These are phyloP conservation scores for Globisporangium abappressorium DNA, from an alignment of 352 stramenopile species.

Conservation along the genomic window DNA sequence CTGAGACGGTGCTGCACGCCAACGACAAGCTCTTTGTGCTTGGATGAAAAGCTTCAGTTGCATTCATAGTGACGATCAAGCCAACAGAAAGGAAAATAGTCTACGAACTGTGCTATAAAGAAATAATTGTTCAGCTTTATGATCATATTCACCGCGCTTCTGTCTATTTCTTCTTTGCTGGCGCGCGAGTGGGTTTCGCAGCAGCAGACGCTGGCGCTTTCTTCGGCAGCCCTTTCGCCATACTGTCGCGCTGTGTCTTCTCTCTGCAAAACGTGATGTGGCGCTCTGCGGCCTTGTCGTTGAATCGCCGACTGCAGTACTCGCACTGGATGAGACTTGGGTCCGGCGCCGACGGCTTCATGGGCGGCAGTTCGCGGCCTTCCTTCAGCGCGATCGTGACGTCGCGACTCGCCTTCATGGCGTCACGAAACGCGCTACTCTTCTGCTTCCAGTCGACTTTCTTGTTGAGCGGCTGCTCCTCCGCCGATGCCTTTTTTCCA, in stretches of 20 bases:
- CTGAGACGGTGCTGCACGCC: constrained; percentile 40
- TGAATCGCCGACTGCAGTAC: constrained; percentile 90
- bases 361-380: constrained; percentile 53
- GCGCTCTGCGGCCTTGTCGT: constrained; percentile 88
- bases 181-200: constrained; percentile 33
- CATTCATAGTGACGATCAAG: background rate
- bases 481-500: constrained; percentile 24
- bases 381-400: constrained; percentile 67
- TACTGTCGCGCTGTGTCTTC: constrained; percentile 60
- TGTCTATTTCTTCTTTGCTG: constrained; percentile 42
- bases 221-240: constrained; percentile 37
- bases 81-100: background rate
- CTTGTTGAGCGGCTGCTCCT: constrained; percentile 64
- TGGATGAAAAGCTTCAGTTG: constrained; percentile 19
- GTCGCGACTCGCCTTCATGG: constrained; percentile 82
- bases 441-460: constrained; percentile 83
- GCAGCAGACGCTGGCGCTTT: constrained; percentile 23
- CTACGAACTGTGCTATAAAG: background rate
- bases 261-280: constrained; percentile 92
- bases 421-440: constrained; percentile 81
- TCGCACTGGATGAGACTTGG: constrained; percentile 89
- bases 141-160: background rate
- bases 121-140: background rate
- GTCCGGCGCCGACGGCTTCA: constrained; percentile 62
- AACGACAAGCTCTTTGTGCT: constrained; percentile 62